A percentile compares a stretch with the other conserved stretches of the same genome.
Evolutionary conservation across 2,329 filamentous ascomycete species (phyloP).

Genomic region (Bipolaris zeicola): DNA sequence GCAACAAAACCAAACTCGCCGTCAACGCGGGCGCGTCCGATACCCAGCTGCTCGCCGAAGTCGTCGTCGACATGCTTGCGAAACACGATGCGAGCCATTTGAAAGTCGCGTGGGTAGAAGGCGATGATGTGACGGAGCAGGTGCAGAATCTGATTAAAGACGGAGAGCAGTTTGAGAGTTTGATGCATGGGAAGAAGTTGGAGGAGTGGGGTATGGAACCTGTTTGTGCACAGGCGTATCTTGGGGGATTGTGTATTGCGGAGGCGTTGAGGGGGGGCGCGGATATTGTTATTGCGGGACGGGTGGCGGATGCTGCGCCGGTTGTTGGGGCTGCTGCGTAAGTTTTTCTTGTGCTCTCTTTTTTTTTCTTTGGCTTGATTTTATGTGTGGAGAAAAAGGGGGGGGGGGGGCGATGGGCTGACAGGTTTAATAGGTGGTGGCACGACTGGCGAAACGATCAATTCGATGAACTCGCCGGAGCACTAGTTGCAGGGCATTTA

Average conservation of each 20-base stretch:
- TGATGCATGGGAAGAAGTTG: conserved; percentile 47
- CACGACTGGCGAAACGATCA: conserved; percentile 55
- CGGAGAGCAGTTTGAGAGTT: conserved; percentile 48
- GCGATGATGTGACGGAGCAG: conserved; percentile 34
- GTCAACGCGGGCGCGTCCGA: conserved; percentile 62
- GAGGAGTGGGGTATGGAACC: conserved; percentile 43
- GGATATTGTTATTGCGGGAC: conserved; percentile 41
- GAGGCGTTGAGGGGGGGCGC: conserved; percentile 35
- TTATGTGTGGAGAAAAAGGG: no score
- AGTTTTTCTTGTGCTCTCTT: conserved; percentile 20
- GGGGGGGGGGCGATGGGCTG: conserved; percentile 13
- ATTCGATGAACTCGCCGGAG: conserved; percentile 38
- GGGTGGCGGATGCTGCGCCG: conserved; percentile 34
- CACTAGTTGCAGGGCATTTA: conserved; percentile 50
- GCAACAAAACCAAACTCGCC: conserved; percentile 50
- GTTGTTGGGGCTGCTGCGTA: conserved; percentile 56
- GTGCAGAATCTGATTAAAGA: conserved; percentile 43
- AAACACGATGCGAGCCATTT: conserved; percentile 19
- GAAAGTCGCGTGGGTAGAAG: conserved; percentile 31
- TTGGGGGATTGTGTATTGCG: conserved; percentile 30
- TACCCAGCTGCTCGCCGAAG: conserved; percentile 47
- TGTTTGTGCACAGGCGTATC: conserved; percentile 19
- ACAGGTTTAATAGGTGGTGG: conserved; percentile 54
- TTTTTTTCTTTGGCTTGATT: no score
- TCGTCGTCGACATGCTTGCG: conserved; percentile 18